phyloP scores from a whole-genome alignment of 257 asterid species.

The Rauvolfia tetraphylla region DNA sequence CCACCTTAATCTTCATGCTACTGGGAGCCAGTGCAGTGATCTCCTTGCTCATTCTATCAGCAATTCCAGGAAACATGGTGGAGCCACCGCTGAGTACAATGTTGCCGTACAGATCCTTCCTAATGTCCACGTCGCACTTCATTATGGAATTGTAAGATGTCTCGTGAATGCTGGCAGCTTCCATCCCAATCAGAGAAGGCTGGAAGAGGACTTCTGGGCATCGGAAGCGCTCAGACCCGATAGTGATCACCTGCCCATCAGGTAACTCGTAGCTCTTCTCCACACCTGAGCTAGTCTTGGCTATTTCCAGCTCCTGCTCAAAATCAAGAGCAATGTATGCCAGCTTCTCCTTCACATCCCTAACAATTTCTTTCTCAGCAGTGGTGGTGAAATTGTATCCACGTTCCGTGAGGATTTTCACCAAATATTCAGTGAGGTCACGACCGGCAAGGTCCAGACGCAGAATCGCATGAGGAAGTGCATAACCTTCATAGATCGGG shows the following conservation, averaged over 20 bases:
- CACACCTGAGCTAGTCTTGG: conserved; percentile 12
- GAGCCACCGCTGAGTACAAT: conserved; percentile 19
- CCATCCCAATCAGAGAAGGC: conserved; percentile 19
- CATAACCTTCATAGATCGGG: conserved; percentile 19
- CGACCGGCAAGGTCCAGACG: conserved; percentile 23
- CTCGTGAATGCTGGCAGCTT: conserved; percentile 18
- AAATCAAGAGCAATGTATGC: conserved; percentile 25
- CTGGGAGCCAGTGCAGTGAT: conserved; percentile 20
- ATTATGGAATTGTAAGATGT: conserved; percentile 15
- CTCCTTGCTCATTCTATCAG: conserved; percentile 21
- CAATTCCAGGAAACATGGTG: conserved; percentile 12
- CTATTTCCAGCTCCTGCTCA: conserved; percentile 16
- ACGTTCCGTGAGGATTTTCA: conserved; percentile 20
- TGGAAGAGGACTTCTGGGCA: conserved; percentile 26
- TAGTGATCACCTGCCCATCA: conserved; percentile 22
- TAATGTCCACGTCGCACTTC: conserved; percentile 24
- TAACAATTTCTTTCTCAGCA: conserved; percentile 11
- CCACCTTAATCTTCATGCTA: conserved; percentile 20
- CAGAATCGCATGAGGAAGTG: conserved; percentile 21
- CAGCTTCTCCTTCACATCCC: conserved; percentile 25
- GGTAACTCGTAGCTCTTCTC: conserved; percentile 23
- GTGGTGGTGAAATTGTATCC: conserved; percentile 22
- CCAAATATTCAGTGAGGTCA: conserved; percentile 17
- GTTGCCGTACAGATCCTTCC: conserved; percentile 22
- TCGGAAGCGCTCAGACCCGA: conserved; percentile 20